These are phyloP conservation scores for Penicillium hordei DNA, from an alignment of 2,329 filamentous ascomycete species.

Conservation along the genomic window DNA sequence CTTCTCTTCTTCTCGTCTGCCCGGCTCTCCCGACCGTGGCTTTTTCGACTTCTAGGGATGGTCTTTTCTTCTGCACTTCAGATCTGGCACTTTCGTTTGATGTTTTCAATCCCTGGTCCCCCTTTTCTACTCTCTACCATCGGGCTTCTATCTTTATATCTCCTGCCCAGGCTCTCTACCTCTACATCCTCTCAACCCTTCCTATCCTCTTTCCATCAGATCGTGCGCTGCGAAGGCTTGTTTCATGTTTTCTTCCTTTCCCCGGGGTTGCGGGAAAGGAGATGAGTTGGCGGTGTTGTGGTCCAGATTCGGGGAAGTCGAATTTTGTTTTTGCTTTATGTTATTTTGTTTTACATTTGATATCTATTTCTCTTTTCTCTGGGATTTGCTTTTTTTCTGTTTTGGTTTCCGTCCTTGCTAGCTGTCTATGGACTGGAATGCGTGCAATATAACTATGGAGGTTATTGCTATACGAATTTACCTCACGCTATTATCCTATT, in stretches of 20 bases:
- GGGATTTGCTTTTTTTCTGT: background rate
- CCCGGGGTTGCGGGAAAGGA: background rate
- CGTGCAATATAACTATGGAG: background rate
- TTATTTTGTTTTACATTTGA: background rate
- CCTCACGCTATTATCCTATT: background rate
- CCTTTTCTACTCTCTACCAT: background rate
- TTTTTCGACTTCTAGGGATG: slow-evolving; percentile 26
- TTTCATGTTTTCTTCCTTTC: background rate
- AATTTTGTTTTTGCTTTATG: background rate
- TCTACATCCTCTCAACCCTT: background rate
- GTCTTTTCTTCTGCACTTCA: slow-evolving; percentile 17
- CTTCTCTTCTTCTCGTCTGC: slow-evolving; percentile 26
- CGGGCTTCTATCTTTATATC: slow-evolving; percentile 1
- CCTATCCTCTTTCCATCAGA: background rate
- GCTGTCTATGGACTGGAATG: background rate
- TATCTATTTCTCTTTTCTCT: background rate
- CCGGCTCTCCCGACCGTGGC: slow-evolving; percentile 21
- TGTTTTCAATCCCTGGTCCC: background rate
- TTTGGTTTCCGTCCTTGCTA: background rate
- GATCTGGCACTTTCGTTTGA: slow-evolving; percentile 5
- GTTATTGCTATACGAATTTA: background rate
- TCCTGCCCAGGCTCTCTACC: background rate
- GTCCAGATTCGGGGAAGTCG: slow-evolving; percentile 7
- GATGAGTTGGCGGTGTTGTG: slow-evolving; percentile 8
- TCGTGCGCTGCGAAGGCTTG: slow-evolving; percentile 6